Evolutionary conservation across 2,329 filamentous ascomycete genomes (phyloP).

Genomic region (Trichophyton mentagrophytes): DNA sequence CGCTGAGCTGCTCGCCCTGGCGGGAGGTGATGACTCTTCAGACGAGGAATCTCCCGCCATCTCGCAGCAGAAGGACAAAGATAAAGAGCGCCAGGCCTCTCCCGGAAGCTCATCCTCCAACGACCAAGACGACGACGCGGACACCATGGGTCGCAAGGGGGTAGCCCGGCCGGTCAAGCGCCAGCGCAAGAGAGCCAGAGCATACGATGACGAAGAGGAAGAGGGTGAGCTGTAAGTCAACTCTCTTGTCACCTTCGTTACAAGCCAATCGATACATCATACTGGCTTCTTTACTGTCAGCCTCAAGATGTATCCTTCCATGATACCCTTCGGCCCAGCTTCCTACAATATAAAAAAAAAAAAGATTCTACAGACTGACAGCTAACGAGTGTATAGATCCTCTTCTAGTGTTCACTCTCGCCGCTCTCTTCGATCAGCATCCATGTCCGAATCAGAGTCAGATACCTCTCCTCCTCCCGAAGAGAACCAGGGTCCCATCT

Average conservation of each 20-base stretch:
- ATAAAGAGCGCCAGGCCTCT: conserved; percentile 26
- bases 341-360: background rate
- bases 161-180: conserved; percentile 26
- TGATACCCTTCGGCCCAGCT: background rate
- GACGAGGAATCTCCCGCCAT: conserved; percentile 42
- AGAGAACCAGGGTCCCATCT: conserved; percentile 41
- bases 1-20: conserved; percentile 84
- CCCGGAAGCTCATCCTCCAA: conserved; percentile 38
- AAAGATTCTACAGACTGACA: background rate
- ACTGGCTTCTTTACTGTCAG: background rate
- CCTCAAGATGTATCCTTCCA: background rate
- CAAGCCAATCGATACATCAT: background rate
- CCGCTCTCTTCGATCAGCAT: conserved; percentile 60
- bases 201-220: conserved; percentile 58
- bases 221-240: conserved; percentile 61
- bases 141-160: conserved; percentile 39
- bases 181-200: conserved; percentile 32
- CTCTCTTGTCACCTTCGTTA: conserved; percentile 3
- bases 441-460: conserved; percentile 81
- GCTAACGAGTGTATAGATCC: conserved; percentile 29
- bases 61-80: conserved; percentile 39
- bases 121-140: conserved; percentile 29
- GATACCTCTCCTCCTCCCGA: conserved; percentile 41
- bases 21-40: conserved; percentile 53
- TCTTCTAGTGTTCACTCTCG: conserved; percentile 52